Evolutionary conservation across 2,329 filamentous ascomycete species (phyloP).

Genomic region (Trichoderma sp.): DNA sequence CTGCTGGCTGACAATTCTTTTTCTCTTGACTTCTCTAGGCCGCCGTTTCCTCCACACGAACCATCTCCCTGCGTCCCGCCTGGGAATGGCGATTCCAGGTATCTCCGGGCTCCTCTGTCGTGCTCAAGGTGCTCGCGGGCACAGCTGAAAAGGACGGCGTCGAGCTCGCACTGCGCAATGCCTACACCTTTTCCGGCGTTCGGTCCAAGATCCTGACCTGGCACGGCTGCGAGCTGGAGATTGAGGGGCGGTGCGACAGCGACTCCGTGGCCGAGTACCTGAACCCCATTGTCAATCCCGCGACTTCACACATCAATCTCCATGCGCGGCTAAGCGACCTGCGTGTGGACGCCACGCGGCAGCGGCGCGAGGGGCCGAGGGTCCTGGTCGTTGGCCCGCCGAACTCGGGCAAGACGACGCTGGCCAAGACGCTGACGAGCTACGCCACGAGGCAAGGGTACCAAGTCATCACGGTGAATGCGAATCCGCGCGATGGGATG

Average conservation of each 20-base stretch:
- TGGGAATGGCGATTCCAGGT: slow-evolving; percentile 82
- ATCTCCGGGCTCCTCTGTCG: slow-evolving; percentile 48
- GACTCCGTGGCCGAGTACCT: slow-evolving; percentile 62
- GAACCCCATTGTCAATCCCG: slow-evolving; percentile 75
- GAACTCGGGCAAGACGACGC: slow-evolving; percentile 78
- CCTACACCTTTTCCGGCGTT: slow-evolving; percentile 77
- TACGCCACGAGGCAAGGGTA: slow-evolving; percentile 75
- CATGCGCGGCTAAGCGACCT: slow-evolving; percentile 82
- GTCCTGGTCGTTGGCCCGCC: slow-evolving; percentile 80
- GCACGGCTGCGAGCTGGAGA: slow-evolving; percentile 84
- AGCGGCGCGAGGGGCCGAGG: slow-evolving; percentile 65
- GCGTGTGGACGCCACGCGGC: slow-evolving; percentile 60
- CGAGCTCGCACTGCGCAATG: slow-evolving; percentile 78
- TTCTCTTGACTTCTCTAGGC: slow-evolving; percentile 31
- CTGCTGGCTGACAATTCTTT: not conserved
- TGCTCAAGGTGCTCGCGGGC: slow-evolving; percentile 69
- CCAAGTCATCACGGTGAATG: slow-evolving; percentile 80
- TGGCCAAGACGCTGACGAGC: slow-evolving; percentile 74
- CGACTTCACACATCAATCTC: slow-evolving; percentile 78
- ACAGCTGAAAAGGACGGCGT: slow-evolving; percentile 94
- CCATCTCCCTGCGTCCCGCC: slow-evolving; percentile 58
- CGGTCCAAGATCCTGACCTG: slow-evolving; percentile 91
- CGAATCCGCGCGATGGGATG: slow-evolving; percentile 80
- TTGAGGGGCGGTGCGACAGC: slow-evolving; percentile 61
- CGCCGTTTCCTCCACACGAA: slow-evolving; percentile 46